phyloP scores from a whole-genome alignment of 177 flowering plant genomes.

The Telopea speciosissima region DNA sequence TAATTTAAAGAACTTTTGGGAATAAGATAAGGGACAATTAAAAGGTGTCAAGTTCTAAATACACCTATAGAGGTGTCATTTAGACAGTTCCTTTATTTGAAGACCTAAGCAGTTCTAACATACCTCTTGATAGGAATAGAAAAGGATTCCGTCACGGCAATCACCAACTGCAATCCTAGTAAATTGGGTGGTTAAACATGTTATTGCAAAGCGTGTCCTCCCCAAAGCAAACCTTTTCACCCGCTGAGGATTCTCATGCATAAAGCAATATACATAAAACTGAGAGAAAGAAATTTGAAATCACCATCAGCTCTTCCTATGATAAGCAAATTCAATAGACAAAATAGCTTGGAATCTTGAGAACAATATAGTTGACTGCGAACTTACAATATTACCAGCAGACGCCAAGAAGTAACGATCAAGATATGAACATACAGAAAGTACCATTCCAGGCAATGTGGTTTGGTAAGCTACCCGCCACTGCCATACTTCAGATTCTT shows the following conservation, averaged over 20 bases:
- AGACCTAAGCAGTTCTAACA: constrained; percentile 8
- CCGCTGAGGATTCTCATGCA: constrained; percentile 61
- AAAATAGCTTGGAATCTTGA: constrained; percentile 2
- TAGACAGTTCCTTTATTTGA: neutral
- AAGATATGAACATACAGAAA: constrained; percentile 82
- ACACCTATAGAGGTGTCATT: no score
- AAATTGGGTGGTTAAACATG: constrained; percentile 58
- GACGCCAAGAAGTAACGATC: constrained; percentile 81
- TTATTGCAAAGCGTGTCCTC: constrained; percentile 77
- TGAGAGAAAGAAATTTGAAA: constrained; percentile 21
- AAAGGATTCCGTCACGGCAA: constrained; percentile 95
- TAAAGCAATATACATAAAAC: constrained; percentile 84
- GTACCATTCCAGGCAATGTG: constrained; percentile 63
- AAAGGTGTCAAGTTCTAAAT: no score
- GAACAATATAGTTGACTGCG: constrained; percentile 4
- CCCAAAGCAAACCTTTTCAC: constrained; percentile 57
- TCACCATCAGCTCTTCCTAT: constrained; percentile 10
- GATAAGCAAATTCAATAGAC: neutral
- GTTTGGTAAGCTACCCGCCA: constrained; percentile 41
- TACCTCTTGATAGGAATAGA: constrained; percentile 85
- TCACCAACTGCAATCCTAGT: constrained; percentile 94
- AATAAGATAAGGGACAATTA: no score
- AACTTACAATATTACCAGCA: constrained; percentile 86
- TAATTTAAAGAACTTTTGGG: no score
- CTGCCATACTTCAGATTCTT: constrained; percentile 76